Conservation (phyloP, 2,329 filamentous ascomycete species). For the Amauroascus niger region DNA sequence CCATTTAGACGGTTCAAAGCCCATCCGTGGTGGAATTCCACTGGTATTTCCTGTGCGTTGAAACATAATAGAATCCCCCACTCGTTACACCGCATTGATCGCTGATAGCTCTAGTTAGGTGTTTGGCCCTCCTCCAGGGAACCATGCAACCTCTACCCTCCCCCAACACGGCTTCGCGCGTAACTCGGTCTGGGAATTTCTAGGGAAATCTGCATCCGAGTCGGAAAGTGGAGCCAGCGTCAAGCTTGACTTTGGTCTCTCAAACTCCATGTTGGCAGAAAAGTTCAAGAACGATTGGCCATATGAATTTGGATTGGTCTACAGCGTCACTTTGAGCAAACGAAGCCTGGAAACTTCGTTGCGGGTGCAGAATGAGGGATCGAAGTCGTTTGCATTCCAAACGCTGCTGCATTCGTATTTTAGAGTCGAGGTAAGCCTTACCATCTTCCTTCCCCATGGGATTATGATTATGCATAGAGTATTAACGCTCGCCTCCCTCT, state of each 20-base stretch:
- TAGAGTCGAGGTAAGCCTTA: constrained; percentile 58
- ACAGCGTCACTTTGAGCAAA: constrained; percentile 75
- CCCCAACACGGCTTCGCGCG: constrained; percentile 53
- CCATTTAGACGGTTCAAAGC: constrained; percentile 73
- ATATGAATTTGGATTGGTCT: constrained; percentile 78
- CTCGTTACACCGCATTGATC: not conserved
- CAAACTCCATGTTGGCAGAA: constrained; percentile 58
- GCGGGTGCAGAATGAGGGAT: constrained; percentile 80
- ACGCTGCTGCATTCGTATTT: constrained; percentile 88
- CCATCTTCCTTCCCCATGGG: constrained; percentile 11
- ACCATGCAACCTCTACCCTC: constrained; percentile 66
- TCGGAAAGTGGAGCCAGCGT: constrained; percentile 56
- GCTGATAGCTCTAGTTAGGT: constrained; percentile 43
- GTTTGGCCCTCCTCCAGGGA: constrained; percentile 71
- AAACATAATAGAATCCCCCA: not conserved
- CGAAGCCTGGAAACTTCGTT: constrained; percentile 69
- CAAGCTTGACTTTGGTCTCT: constrained; percentile 93
- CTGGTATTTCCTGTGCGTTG: constrained; percentile 76
- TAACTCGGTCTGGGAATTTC: constrained; percentile 69
- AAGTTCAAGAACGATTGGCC: constrained; percentile 67
- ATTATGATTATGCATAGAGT: not conserved
- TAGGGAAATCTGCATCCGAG: constrained; percentile 75
- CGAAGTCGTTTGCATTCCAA: constrained; percentile 79
- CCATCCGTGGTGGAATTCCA: constrained; percentile 84
- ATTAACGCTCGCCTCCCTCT: not conserved